These are phyloP conservation scores for Aureobasidium sp. DNA, from an alignment of 2,329 filamentous ascomycete genomes.

Conservation along the genomic window DNA sequence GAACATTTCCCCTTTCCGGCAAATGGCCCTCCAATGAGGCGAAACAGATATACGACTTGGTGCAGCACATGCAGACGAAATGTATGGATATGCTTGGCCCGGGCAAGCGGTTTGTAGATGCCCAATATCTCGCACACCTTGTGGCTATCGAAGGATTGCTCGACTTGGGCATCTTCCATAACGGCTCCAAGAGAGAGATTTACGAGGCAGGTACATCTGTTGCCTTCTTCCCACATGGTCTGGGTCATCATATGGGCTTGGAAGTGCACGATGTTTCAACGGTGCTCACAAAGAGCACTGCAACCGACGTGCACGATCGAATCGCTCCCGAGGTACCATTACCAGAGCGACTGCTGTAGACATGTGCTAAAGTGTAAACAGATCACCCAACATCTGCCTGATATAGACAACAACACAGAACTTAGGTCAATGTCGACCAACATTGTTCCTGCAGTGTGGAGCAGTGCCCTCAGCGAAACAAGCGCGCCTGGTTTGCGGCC, in stretches of 20 bases:
- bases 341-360: neutral
- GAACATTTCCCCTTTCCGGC: slow-evolving; percentile 72
- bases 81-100: slow-evolving; percentile 63
- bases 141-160: slow-evolving; percentile 66
- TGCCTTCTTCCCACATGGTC: slow-evolving; percentile 85
- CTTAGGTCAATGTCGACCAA: slow-evolving; percentile 1
- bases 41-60: slow-evolving; percentile 65
- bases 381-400: neutral
- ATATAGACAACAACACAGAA: neutral
- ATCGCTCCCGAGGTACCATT: slow-evolving; percentile 51
- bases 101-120: slow-evolving; percentile 60
- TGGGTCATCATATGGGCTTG: slow-evolving; percentile 87
- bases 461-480: neutral
- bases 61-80: slow-evolving; percentile 70
- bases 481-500: slow-evolving; percentile 31
- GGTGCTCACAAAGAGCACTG: neutral
- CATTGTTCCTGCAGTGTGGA: neutral
- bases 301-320: slow-evolving; percentile 56
- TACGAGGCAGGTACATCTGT: slow-evolving; percentile 70
- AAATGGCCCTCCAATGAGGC: slow-evolving; percentile 60
- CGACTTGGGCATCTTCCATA: slow-evolving; percentile 61
- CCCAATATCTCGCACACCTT: slow-evolving; percentile 64
- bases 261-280: slow-evolving; percentile 67
- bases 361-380: neutral
- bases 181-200: slow-evolving; percentile 55